A percentile compares a stretch with the other conserved stretches of the same genome.
Conservation (phyloP, 352 stramenopile genomes). For the Pythium insidiosum region DNA sequence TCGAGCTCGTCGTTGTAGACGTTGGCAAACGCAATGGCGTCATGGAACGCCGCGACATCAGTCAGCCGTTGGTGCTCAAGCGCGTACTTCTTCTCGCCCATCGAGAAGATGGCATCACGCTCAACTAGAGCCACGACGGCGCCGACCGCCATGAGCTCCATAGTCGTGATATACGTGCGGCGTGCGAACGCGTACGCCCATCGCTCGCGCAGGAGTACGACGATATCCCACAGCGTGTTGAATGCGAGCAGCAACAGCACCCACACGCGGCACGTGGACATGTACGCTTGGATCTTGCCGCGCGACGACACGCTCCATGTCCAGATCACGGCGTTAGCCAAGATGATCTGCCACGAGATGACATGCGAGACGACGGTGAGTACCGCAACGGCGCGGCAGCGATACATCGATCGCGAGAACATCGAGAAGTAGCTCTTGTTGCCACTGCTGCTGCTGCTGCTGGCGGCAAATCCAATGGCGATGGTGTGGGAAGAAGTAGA, state of each 20-base stretch:
- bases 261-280: conserved; percentile 3
- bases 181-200: conserved; percentile 6
- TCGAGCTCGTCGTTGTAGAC: conserved; percentile 19
- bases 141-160: conserved; percentile 15
- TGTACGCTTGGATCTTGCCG: conserved; percentile 3
- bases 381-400: background rate
- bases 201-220: conserved; percentile 1
- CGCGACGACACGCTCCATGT: conserved; percentile 7
- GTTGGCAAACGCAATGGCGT: conserved; percentile 14
- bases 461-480: too few species aligned
- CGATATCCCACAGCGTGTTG: conserved; percentile 7
- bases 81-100: conserved; percentile 16
- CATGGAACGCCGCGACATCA: conserved; percentile 12
- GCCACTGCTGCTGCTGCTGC: background rate
- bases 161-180: conserved; percentile 13
- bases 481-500: too few species aligned
- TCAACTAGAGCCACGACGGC: conserved; percentile 7
- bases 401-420: conserved; percentile 8
- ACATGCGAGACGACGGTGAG: conserved; percentile 5
- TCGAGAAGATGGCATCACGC: conserved; percentile 8
- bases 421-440: conserved; percentile 2
- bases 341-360: conserved; percentile 6
- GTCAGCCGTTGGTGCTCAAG: conserved; percentile 21
- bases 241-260: conserved; percentile 8
- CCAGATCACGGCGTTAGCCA: conserved; percentile 11